Percentiles rank a stretch among this genome's conserved stretches.
Evolutionary conservation across 345 rosid genomes (phyloP).

Genomic region (Aquilaria sinensis): DNA sequence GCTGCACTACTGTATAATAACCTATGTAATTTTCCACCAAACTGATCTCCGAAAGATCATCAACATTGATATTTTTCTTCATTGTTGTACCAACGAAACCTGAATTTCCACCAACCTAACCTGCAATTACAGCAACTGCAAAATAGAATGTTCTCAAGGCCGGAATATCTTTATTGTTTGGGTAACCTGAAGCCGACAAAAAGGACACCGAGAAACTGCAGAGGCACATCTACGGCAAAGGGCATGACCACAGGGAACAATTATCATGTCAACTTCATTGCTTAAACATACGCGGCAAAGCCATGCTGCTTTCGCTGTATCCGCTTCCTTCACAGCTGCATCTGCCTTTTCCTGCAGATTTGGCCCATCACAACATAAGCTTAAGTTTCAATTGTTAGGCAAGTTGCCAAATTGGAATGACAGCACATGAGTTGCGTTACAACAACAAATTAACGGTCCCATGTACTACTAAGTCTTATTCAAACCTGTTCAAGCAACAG

Average conservation of each 20-base stretch:
- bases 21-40: too few relatives aligned
- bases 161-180: conserved; percentile 68
- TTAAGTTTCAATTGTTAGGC: not conserved
- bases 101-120: too few relatives aligned
- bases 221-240: conserved; percentile 65
- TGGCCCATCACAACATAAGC: not conserved
- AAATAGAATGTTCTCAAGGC: conserved; percentile 27
- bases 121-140: too few relatives aligned
- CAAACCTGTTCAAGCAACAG: conserved; percentile 84
- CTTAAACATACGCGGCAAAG: conserved; percentile 71
- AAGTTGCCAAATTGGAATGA: not conserved
- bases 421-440: not conserved
- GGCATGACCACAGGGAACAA: conserved; percentile 88
- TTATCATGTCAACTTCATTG: conserved; percentile 71
- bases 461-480: not conserved
- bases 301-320: conserved; percentile 86
- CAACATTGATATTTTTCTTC: too few relatives aligned
- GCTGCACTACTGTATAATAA: too few relatives aligned
- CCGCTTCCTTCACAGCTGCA: conserved; percentile 65
- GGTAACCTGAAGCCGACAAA: conserved; percentile 71
- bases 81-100: too few relatives aligned
- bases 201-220: conserved; percentile 83
- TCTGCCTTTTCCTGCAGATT: conserved; percentile 69
- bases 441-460: not conserved
- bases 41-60: too few relatives aligned